phyloP scores from a whole-genome alignment of 441 rosid genomes.

The Cnidoscolus chayamansa region DNA sequence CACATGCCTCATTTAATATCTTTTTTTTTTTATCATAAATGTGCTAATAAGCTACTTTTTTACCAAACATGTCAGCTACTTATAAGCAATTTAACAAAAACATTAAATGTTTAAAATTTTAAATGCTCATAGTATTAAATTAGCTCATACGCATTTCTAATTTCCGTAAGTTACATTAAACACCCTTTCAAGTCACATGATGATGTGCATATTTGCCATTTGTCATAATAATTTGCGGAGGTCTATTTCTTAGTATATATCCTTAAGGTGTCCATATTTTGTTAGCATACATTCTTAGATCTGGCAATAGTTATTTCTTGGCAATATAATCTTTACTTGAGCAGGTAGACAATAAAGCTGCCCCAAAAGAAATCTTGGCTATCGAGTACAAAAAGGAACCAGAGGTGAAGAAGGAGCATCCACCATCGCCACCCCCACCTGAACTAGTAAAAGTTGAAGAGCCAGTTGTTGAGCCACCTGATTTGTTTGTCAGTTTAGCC shows the following conservation, averaged over 20 bases:
- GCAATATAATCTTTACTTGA: conserved; percentile 13
- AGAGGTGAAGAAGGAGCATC: conserved; percentile 42
- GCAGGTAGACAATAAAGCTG: conserved; percentile 52
- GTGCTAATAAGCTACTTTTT: too few species aligned
- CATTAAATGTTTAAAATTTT: too few species aligned
- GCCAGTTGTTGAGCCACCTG: conserved; percentile 65
- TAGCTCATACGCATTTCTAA: too few species aligned
- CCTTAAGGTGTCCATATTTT: neutral
- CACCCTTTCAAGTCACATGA: too few species aligned
- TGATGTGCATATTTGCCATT: neutral
- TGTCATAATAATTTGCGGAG: neutral
- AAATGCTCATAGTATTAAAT: too few species aligned
- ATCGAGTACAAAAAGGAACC: conserved; percentile 60
- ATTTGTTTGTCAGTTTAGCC: conserved; percentile 59
- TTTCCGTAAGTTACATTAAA: too few species aligned
- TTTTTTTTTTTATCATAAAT: too few species aligned
- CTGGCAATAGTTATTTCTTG: conserved; percentile 6
- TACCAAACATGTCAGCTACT: too few species aligned
- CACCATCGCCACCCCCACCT: conserved; percentile 50
- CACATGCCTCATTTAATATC: too few species aligned
- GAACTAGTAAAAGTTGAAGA: conserved; percentile 66
- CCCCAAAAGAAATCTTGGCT: conserved; percentile 75
- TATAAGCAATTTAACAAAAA: too few species aligned
- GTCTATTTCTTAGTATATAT: neutral
- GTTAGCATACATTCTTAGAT: neutral